Conservation (phyloP, 306 rosid genomes). For the Quercus berberidifolia region DNA sequence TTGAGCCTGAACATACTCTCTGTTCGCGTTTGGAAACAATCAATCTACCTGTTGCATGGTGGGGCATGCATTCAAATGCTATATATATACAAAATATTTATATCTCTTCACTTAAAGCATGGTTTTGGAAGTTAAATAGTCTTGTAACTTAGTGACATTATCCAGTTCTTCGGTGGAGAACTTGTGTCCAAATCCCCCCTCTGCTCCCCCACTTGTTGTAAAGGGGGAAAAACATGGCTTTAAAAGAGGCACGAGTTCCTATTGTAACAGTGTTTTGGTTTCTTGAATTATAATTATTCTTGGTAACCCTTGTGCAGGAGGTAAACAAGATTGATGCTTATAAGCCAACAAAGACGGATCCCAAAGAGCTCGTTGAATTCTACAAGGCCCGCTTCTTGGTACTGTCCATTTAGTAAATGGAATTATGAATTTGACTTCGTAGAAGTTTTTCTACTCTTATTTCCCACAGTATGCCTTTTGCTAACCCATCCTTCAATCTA, state of each 20-base stretch:
- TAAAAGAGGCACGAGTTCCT: neutral
- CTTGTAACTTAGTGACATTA: too few species aligned
- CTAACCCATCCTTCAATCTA: neutral
- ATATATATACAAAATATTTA: neutral
- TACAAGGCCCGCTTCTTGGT: constrained; percentile 59
- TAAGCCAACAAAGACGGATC: constrained; percentile 52
- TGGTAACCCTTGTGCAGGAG: constrained; percentile 37
- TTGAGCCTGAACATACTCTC: neutral
- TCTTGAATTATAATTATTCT: constrained; percentile 8
- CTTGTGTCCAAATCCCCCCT: too few species aligned
- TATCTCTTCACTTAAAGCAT: neutral
- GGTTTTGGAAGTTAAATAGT: too few species aligned
- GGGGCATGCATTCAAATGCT: neutral
- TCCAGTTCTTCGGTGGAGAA: too few species aligned
- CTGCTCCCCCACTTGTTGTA: too few species aligned
- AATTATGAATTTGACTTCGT: neutral
- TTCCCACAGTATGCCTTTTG: neutral
- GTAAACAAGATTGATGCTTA: constrained; percentile 64
- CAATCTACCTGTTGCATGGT: neutral
- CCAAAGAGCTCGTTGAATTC: constrained; percentile 29
- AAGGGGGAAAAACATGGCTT: neutral
- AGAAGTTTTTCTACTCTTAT: neutral
- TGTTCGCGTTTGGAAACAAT: constrained; percentile 2
- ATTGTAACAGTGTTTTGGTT: neutral
- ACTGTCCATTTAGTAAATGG: neutral